Evolutionary conservation across 164 flowering plant genomes (phyloP).

Genomic region (Umbilicus rupestris): DNA sequence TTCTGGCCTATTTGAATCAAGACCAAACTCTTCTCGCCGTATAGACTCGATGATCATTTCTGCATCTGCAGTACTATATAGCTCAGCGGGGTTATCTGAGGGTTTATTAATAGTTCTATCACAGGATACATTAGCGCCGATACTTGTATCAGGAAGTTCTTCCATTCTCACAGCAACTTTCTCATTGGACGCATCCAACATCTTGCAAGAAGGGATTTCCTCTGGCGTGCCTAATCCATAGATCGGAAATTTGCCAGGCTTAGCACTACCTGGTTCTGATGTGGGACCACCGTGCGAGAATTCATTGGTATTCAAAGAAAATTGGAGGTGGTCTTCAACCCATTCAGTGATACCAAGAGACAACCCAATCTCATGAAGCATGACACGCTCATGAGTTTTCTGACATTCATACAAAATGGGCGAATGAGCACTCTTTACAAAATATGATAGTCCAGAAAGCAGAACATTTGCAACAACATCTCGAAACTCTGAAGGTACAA

Average conservation of each 20-base stretch:
- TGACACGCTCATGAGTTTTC: constrained; percentile 39
- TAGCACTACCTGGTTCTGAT: constrained; percentile 13
- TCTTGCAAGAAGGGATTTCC: not conserved
- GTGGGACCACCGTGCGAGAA: constrained; percentile 12
- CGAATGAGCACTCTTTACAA: constrained; percentile 47
- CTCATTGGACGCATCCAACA: not conserved
- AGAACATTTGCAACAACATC: constrained; percentile 65
- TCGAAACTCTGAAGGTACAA: constrained; percentile 72
- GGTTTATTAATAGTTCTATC: constrained; percentile 11
- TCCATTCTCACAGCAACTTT: not conserved
- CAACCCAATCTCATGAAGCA: constrained; percentile 94
- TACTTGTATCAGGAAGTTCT: not conserved
- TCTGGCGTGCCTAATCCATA: not conserved
- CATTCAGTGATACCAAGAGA: constrained; percentile 73
- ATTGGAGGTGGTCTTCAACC: constrained; percentile 54
- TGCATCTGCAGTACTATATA: constrained; percentile 27
- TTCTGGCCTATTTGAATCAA: constrained; percentile 43
- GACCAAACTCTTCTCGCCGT: constrained; percentile 90
- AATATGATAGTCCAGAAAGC: constrained; percentile 49
- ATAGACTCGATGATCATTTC: constrained; percentile 56
- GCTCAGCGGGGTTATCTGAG: constrained; percentile 7
- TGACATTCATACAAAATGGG: constrained; percentile 55
- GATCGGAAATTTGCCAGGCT: constrained; percentile 12
- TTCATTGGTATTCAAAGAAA: constrained; percentile 25
- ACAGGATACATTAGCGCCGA: constrained; percentile 13